Percentiles rank a stretch among this genome's conserved stretches.
These are phyloP conservation scores for Trametes maxima DNA, from an alignment of 768 basidiomycete species.

Conservation along the genomic window DNA sequence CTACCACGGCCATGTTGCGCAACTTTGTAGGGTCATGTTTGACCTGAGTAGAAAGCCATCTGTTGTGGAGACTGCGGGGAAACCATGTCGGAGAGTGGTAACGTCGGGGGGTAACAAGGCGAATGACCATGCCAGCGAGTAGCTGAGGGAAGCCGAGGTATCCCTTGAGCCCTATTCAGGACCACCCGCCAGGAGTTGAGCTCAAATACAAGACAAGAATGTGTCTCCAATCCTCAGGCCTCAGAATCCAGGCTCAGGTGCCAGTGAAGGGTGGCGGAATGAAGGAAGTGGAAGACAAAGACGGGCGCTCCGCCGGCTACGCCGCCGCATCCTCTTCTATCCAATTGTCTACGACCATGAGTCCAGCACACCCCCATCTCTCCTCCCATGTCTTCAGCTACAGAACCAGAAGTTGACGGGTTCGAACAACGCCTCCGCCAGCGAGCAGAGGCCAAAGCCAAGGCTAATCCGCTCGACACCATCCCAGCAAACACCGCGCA, in stretches of 20 bases:
- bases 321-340: neutral
- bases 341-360: slow-evolving; percentile 22
- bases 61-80: slow-evolving; percentile 24
- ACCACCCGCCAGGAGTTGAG: neutral
- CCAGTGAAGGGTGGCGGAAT: neutral
- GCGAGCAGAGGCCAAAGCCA: slow-evolving; percentile 37
- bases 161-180: neutral
- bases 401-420: slow-evolving; percentile 15
- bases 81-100: neutral
- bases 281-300: slow-evolving; percentile 5
- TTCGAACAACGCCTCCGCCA: slow-evolving; percentile 42
- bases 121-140: slow-evolving; percentile 5
- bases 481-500: slow-evolving; percentile 43
- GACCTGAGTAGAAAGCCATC: slow-evolving; percentile 12
- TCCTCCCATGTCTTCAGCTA: slow-evolving; percentile 11
- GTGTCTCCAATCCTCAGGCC: neutral
- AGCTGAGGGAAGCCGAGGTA: neutral
- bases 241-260: no score
- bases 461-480: slow-evolving; percentile 52
- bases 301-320: slow-evolving; percentile 9
- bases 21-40: slow-evolving; percentile 43
- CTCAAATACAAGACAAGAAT: neutral
- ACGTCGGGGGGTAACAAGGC: slow-evolving; percentile 5
- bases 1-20: slow-evolving; percentile 86
- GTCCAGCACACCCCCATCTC: neutral